Evolutionary conservation across 257 asterid genomes (phyloP), one percentile per base, ranked within the genome.

Genomic region (Haberlea rhodopensis): DNA sequence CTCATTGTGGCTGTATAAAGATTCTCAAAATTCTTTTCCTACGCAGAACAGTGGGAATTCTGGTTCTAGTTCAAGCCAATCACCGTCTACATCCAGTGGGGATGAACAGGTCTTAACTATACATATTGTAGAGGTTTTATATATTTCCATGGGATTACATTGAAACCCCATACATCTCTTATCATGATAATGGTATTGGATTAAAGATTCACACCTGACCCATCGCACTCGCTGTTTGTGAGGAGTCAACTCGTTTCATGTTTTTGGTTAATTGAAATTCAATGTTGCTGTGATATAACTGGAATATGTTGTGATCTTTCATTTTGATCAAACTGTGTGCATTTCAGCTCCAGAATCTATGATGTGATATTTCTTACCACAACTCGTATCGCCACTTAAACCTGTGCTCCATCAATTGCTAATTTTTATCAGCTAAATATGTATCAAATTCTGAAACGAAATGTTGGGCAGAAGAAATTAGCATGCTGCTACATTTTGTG

Each of bases 11-110:
- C 58, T 76, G 55, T 75, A 71, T 64, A 83, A 76, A 68, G 91
- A 78, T 74, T 79, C 88, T 67, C 77, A 68, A 73, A 82, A 54
- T 72, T 80, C 79, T 66, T 85, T 82, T 75, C 87, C 89, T 11
- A 76, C 91, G 71, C 88, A 81, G 61, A 78, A 78, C 59, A 87
- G 94, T 89, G 84, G 85, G 70, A 84, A 82, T 77, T 81, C 96
- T 10, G 89, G 87, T 71, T 89, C 91, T 62, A 78, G 85, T 2
- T 75, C 85, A 37, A 76, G 86, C 77, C 90, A 73, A 60, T 91
- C 96, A 48, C 88, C 84, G 43, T 91, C 96, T 63, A 85, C 84
- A 76, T 89, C 95, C 66, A 89, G 91, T 74, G 95, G 88, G 71
- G 99, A 92, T 73, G 81, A 86, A 22, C 96, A 89, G 97, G 97